Conservation (phyloP, 192 early-diverging fungal genomes). For the Coemansia sp. region DNA sequence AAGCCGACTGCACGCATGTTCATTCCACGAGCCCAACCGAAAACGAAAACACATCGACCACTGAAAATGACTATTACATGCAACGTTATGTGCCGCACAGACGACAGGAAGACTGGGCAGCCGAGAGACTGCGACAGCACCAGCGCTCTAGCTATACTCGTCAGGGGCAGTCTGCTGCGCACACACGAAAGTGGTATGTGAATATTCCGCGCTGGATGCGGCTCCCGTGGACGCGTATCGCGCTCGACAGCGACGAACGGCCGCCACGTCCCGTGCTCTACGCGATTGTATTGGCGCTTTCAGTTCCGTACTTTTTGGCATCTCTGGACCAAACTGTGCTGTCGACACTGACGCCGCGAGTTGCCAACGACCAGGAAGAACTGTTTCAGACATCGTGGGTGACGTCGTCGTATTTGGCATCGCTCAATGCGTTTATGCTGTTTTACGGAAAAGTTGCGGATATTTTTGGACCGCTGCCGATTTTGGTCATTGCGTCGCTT, state of each 20-base stretch:
- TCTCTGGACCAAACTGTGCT: constrained; percentile 72
- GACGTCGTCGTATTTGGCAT: constrained; percentile 58
- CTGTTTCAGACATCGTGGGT: constrained; percentile 67
- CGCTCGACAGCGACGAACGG: constrained; percentile 33
- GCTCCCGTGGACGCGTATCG: constrained; percentile 44
- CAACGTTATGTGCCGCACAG: constrained; percentile 8
- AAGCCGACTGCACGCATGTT: not conserved
- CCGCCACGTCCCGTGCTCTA: constrained; percentile 38
- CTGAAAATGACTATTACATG: constrained; percentile 9
- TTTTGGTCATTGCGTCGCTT: constrained; percentile 35
- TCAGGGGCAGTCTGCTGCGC: not conserved
- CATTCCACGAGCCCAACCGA: constrained; percentile 1
- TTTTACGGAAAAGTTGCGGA: constrained; percentile 73
- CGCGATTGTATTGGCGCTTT: constrained; percentile 38
- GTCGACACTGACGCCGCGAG: constrained; percentile 62
- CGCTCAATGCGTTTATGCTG: constrained; percentile 59
- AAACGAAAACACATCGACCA: constrained; percentile 8
- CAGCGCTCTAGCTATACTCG: constrained; percentile 4
- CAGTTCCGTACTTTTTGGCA: constrained; percentile 59
- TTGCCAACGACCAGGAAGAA: constrained; percentile 59
- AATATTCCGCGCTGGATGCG: constrained; percentile 29
- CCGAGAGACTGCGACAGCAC: constrained; percentile 9
- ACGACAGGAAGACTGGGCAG: constrained; percentile 6
- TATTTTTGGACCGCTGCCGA: constrained; percentile 62
- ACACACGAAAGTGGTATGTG: constrained; percentile 3